A percentile compares a stretch with the other conserved stretches of the same genome.
Evolutionary conservation across 306 rosid genomes (phyloP).

Genomic region (Aeschynomene evenia): DNA sequence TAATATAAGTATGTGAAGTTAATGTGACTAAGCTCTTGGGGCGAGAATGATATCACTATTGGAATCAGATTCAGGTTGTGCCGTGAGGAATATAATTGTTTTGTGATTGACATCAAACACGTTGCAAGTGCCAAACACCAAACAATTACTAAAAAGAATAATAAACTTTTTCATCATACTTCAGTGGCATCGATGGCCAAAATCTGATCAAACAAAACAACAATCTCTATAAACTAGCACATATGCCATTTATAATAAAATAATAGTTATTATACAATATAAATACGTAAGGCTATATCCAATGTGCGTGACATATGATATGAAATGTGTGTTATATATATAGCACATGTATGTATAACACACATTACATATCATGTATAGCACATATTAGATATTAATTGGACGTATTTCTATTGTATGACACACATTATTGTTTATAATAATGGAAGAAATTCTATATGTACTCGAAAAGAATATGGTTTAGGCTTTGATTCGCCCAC

Average conservation of each 20-base stretch:
- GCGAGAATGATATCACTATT: not conserved
- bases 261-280: too few relatives aligned
- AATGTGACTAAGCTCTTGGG: slow-evolving; percentile 15
- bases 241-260: slow-evolving; percentile 28
- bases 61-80: slow-evolving; percentile 27
- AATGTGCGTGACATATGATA: too few relatives aligned
- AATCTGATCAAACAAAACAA: slow-evolving; percentile 29
- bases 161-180: slow-evolving; percentile 10
- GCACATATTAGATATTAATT: too few relatives aligned
- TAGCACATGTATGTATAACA: too few relatives aligned
- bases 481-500: slow-evolving; percentile 20
- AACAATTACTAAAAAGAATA: slow-evolving; percentile 16
- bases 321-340: too few relatives aligned
- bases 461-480: slow-evolving; percentile 12
- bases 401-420: too few relatives aligned
- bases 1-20: not conserved
- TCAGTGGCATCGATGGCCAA: slow-evolving; percentile 37
- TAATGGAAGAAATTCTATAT: slow-evolving; percentile 15
- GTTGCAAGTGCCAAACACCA: slow-evolving; percentile 24
- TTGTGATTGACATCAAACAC: slow-evolving; percentile 26
- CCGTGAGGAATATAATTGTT: slow-evolving; percentile 30
- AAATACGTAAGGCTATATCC: too few relatives aligned
- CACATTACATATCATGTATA: too few relatives aligned
- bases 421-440: too few relatives aligned
- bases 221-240: slow-evolving; percentile 33